phyloP scores from a whole-genome alignment of 2,329 filamentous ascomycete species.

The Fusarium fujikuroi region DNA sequence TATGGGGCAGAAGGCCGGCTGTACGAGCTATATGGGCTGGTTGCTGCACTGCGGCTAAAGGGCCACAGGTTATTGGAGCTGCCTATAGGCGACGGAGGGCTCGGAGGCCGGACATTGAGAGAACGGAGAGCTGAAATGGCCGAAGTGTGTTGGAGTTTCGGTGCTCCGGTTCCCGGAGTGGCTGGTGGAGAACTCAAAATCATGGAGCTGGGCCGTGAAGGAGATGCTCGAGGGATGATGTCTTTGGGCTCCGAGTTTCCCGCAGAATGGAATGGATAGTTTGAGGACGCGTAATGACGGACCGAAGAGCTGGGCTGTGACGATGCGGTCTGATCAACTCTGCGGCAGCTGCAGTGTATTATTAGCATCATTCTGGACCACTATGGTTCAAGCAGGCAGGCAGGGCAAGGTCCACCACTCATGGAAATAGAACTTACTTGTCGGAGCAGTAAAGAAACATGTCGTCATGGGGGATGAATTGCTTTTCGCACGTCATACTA shows the following conservation, averaged over 20 bases:
- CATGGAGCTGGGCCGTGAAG: slow-evolving; percentile 67
- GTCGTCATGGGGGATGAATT: slow-evolving; percentile 69
- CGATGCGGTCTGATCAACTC: slow-evolving; percentile 59
- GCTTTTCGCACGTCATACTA: slow-evolving; percentile 75
- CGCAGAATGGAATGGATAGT: slow-evolving; percentile 58
- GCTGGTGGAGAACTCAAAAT: slow-evolving; percentile 64
- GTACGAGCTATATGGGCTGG: slow-evolving; percentile 65
- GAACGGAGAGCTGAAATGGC: slow-evolving; percentile 67
- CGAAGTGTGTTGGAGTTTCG: slow-evolving; percentile 56
- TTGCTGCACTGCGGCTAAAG: slow-evolving; percentile 61
- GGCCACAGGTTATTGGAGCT: slow-evolving; percentile 62
- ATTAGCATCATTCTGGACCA: slow-evolving; percentile 36
- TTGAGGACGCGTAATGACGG: slow-evolving; percentile 49
- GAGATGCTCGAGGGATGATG: slow-evolving; percentile 72
- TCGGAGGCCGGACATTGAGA: slow-evolving; percentile 63
- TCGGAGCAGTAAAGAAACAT: slow-evolving; percentile 72
- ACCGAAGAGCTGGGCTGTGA: slow-evolving; percentile 44
- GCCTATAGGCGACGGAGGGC: slow-evolving; percentile 64
- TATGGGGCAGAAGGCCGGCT: slow-evolving; percentile 53
- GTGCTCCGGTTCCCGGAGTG: slow-evolving; percentile 53
- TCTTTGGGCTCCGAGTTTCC: slow-evolving; percentile 65
- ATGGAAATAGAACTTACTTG: slow-evolving; percentile 57
- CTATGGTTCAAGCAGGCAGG: slow-evolving; percentile 11
- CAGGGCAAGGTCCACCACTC: slow-evolving; percentile 27
- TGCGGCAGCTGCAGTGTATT: slow-evolving; percentile 59